These are phyloP conservation scores for Pythium guiyangense DNA, from an alignment of 352 stramenopile genomes.

Conservation along the genomic window DNA sequence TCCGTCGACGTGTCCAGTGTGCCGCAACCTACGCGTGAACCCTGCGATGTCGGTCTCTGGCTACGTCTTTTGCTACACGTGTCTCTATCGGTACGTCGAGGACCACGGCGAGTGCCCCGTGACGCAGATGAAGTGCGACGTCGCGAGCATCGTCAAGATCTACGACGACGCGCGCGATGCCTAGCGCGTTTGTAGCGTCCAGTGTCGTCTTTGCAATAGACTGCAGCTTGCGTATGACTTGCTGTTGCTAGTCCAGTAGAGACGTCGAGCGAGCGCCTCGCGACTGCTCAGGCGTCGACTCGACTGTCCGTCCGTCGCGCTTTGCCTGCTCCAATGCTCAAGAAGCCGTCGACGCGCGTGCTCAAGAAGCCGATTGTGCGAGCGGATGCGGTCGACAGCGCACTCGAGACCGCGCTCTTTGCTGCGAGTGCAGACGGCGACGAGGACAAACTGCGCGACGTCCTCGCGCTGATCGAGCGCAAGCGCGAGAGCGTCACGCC, in stretches of 20 bases:
- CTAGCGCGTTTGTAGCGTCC: not conserved
- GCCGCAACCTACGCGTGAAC: conserved; percentile 66
- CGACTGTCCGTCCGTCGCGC: no score
- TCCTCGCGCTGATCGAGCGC: conserved; percentile 4
- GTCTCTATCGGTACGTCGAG: conserved; percentile 71
- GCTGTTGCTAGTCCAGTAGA: not conserved
- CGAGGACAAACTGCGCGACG: conserved; percentile 2
- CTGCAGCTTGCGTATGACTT: not conserved
- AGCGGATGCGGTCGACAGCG: not conserved
- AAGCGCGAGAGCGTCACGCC: not conserved
- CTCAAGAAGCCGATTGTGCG: not conserved
- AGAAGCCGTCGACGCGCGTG: no score
- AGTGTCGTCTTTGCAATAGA: not conserved
- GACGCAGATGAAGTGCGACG: conserved; percentile 72
- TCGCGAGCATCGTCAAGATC: conserved; percentile 64
- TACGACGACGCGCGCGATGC: conserved; percentile 61
- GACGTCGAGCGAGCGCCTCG: no score
- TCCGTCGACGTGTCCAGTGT: conserved; percentile 57
- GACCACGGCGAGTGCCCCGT: conserved; percentile 67
- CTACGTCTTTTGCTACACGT: conserved; percentile 84
- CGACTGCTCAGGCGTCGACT: not conserved
- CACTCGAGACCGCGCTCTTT: conserved; percentile 10
- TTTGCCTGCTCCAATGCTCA: no score
- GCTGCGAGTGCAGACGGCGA: conserved; percentile 5
- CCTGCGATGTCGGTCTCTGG: conserved; percentile 66